phyloP scores from a whole-genome alignment of 257 asterid species.

The Avicennia marina region DNA sequence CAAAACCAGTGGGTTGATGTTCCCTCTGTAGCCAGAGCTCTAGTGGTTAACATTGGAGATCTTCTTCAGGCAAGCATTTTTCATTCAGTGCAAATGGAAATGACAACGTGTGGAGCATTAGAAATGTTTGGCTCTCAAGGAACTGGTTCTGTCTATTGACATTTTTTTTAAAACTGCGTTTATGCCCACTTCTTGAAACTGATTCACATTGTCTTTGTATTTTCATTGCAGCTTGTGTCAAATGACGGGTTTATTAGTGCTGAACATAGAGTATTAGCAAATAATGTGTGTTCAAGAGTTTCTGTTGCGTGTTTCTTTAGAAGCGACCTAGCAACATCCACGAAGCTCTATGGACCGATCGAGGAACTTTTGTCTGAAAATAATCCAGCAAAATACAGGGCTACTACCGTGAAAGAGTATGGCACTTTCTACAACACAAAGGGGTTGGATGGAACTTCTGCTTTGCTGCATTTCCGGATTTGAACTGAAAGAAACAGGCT shows the following conservation, averaged over 20 bases:
- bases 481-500: too few species aligned
- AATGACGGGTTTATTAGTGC: constrained; percentile 52
- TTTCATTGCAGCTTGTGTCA: constrained; percentile 47
- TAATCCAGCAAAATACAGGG: constrained; percentile 39
- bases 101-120: not conserved
- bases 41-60: constrained; percentile 41
- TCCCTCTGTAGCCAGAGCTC: constrained; percentile 41
- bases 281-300: constrained; percentile 33
- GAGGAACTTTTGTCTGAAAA: constrained; percentile 45
- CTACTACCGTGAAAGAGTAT: constrained; percentile 34
- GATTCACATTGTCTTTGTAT: too few species aligned
- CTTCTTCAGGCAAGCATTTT: constrained; percentile 37
- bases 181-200: too few species aligned
- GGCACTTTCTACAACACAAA: constrained; percentile 25
- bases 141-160: not conserved
- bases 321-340: constrained; percentile 9
- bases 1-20: constrained; percentile 40
- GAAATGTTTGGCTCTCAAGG: not conserved
- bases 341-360: constrained; percentile 40
- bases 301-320: constrained; percentile 58
- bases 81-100: not conserved
- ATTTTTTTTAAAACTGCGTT: too few species aligned
- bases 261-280: constrained; percentile 50
- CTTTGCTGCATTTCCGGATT: constrained; percentile 34
- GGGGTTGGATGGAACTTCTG: constrained; percentile 48